Evolutionary conservation across 2,329 filamentous ascomycete genomes (phyloP), one percentile per base, ranked within the genome.

Genomic region (Capronia americana): DNA sequence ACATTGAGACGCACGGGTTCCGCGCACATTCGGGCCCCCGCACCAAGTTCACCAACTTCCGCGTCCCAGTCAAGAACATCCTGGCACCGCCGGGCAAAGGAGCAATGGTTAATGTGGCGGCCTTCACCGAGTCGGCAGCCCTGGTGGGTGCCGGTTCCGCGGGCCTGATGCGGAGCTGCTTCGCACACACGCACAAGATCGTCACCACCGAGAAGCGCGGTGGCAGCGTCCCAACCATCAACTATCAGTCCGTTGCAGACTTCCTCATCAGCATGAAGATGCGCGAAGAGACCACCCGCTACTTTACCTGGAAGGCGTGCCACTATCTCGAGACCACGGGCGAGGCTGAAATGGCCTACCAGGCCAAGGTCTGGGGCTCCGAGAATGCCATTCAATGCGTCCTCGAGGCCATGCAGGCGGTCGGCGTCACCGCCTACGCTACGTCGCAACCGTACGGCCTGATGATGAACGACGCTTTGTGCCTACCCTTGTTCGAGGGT

Each of bases 71-170:
- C 1, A 76, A 78, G 60, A 82, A 85, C 57, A 73, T 85, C 0
- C 79, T 87, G 6, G 44, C 55, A 6, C 56, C 30, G 30, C 26
- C 61, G 10, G 80, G 77, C 14, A 41, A 54, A n/a, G 60, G 60
- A 12, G 71, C 76, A 28, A 84, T 79, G 3, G 79, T 79, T 0
- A 70, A 77, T 4, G 68, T 84, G 2, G 70, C 73, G 17, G 75
- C 79, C 1, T 84, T 86, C 62, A 80, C 80, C 4, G 73, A 72
- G 12, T 76, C 75, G 3, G 84, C 83, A 0, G 80, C 81, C 0
- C 75, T 87, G 0, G 84, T 86, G 0, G 84, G 84, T 1, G 84
- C 84, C 3, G 86, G 87, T 80, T 78, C 78, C 12, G 81, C 83
- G 0, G 83, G 83, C 1, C 74, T 86, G 46, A 84, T 85, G 82